Base-by-base conservation (phyloP, 441 rosid genomes). In the Gossypium armourianum region DNA sequence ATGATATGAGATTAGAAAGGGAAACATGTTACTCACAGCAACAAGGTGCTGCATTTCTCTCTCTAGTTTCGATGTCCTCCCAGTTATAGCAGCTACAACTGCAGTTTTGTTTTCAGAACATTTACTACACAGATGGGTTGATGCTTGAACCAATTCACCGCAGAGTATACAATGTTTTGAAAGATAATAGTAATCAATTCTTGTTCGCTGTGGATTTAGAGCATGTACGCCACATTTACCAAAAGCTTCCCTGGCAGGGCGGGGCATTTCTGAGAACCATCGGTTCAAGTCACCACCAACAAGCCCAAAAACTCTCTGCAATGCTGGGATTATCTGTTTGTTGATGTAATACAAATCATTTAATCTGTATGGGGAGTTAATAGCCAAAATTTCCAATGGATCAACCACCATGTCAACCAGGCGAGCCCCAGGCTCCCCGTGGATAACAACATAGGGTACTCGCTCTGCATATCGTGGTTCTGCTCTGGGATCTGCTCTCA, bases 331-430 rank as follows among this genome's bases (percentile, higher is more conserved):
- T 76, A 94, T 94, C 84, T 94, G 97, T 81, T 92, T 94, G 74
- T 75, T 86, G 77, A 94, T 83, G 90, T 94, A 92, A 83, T 94
- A 94, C 47, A 85, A 62, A 77, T 89, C 97, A 79, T 94, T 94
- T 75, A 94, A 78, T 69, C 97, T 83, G 76, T 83, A 88, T 9
- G 93, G 92, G 21, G 97, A 88, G 75, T 88, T 83, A 1, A 89
- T 72, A 50, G 86, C 91, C 85, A 94, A 78, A 73, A 94, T 89
- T 32, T 87, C 90, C 83, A 87, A 66, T 21, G 97, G 97, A 85
- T 94, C 97, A 61, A 92, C 90, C 66, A 94, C 99, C 97, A 94
- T 87, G 74, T 94, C 99, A 82, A 88, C 90, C 47, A 92, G 84
- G 24, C 96, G 86, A 68, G 96, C 93, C 5, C 99, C 97, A 29